Evolutionary conservation across 2,329 filamentous ascomycete species (phyloP).

Genomic region (Colletotrichum liriopes): DNA sequence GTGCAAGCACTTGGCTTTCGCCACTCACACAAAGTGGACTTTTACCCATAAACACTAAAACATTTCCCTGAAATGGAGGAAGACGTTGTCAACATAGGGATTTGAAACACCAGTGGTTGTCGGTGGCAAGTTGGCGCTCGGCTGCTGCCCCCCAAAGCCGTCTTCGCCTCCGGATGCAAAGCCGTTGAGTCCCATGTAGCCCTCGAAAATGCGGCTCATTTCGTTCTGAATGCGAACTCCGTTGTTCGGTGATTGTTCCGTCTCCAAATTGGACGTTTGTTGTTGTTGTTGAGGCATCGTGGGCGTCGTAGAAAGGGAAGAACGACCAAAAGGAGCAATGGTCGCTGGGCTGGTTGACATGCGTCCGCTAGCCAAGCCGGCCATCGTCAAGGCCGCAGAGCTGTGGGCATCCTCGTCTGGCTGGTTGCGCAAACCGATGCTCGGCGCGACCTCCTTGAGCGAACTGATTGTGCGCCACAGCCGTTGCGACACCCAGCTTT

Average conservation of each 20-base stretch:
- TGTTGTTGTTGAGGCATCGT: conserved; percentile 38
- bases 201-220: conserved; percentile 65
- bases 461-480: conserved; percentile 81
- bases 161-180: conserved; percentile 52
- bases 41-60: conserved; percentile 46
- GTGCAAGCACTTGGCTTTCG: background rate
- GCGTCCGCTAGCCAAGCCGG: conserved; percentile 64
- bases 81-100: conserved; percentile 51
- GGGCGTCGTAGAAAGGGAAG: conserved; percentile 46
- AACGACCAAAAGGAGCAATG: conserved; percentile 49
- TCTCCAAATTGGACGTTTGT: conserved; percentile 24
- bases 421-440: conserved; percentile 72
- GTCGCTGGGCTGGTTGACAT: conserved; percentile 44
- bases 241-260: conserved; percentile 51
- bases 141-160: conserved; percentile 43
- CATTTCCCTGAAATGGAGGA: conserved; percentile 56
- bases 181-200: conserved; percentile 55
- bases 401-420: conserved; percentile 65
- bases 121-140: conserved; percentile 45
- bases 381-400: conserved; percentile 69
- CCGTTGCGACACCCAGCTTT: conserved; percentile 80
- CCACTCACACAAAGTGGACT: background rate
- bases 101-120: conserved; percentile 44
- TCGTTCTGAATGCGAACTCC: conserved; percentile 67
- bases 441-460: conserved; percentile 80